Conservation (phyloP, 805 yeast species). For the Groenewaldozyma salmanticensis region DNA sequence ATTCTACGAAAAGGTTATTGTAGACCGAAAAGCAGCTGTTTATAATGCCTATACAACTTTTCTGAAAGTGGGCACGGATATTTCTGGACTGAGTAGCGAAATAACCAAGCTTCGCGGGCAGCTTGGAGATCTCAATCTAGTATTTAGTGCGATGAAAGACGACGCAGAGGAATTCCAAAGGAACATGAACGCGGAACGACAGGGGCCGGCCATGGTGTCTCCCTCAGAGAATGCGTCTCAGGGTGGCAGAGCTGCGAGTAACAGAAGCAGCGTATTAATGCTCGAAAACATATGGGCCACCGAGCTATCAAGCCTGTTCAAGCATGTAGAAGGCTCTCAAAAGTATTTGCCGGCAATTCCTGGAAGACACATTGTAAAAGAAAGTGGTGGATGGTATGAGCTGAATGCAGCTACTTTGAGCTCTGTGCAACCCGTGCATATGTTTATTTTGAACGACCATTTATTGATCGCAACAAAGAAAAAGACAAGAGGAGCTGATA, state of each 20-base stretch:
- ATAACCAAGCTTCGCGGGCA: slow-evolving; percentile 50
- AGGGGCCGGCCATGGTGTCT: slow-evolving; percentile 12
- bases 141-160: slow-evolving; percentile 49
- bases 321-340: slow-evolving; percentile 87
- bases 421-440: slow-evolving; percentile 62
- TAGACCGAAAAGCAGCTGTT: slow-evolving; percentile 19
- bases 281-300: slow-evolving; percentile 75
- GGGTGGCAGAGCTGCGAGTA: slow-evolving; percentile 22
- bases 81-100: slow-evolving; percentile 55
- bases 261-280: slow-evolving; percentile 60
- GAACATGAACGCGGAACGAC: slow-evolving; percentile 1
- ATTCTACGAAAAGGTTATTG: slow-evolving; percentile 28
- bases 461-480: slow-evolving; percentile 63
- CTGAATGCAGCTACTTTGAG: slow-evolving; percentile 79
- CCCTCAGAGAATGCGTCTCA: background rate
- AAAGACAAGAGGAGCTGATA: slow-evolving; percentile 28
- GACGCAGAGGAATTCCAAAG: slow-evolving; percentile 41
- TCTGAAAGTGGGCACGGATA: slow-evolving; percentile 34
- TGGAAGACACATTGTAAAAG: slow-evolving; percentile 71
- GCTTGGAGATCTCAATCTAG: slow-evolving; percentile 49
- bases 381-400: slow-evolving; percentile 80
- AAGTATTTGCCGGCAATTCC: slow-evolving; percentile 64
- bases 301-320: slow-evolving; percentile 59
- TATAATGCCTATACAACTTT: slow-evolving; percentile 25
- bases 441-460: slow-evolving; percentile 70